Base-by-base conservation (phyloP, 768 basidiomycete genomes). In the Heimioporus sp. region DNA sequence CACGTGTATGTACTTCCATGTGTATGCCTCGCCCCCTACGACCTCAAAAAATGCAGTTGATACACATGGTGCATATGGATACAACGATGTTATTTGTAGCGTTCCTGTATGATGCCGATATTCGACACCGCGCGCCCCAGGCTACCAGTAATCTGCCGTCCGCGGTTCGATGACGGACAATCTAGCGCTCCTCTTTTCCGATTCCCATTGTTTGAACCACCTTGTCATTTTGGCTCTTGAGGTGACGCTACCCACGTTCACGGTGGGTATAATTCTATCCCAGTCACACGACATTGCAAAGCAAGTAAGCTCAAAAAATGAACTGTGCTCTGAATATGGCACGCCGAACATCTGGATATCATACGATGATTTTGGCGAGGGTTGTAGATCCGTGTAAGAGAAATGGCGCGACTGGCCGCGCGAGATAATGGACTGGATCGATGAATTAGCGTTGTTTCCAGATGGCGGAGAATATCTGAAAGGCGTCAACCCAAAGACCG, bases 271-370 rank as follows among this genome's bases (percentile, higher is more conserved):
- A 80, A 98, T 96, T 65, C 83, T 86, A 0, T 72, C 77, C 87
- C 85, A 96, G 56, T 83, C 81, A 39, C 93, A 76, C 17, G 90
- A 92, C 71, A 98, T 80, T 5, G 93, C 92, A 66, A 98, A 98
- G 66, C 92, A 95, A 11, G 93, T 96, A 56, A 96, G 76, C 70
- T 98, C 96, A 61, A 90, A 91, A 70, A 98, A 98, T 32, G 90
- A 93, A 31, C 90, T 92, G 67, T 98, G 96, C 65, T 98, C 97
- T 6, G 94, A 98, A 65, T 98, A 98, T 10, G 86, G 89, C 49
- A 91, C 85, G 47, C 90, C 88, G 62, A 86, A 92, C 39, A 97
- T 73, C 71, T 87, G 86, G 41, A 89, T 68, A 31, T 73, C 70
- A 15, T 81, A 58, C 15, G 86, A 87, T 11, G 92, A 90, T 53